Percentiles rank a stretch among this genome's conserved stretches.
Conservation (phyloP, 2,329 filamentous ascomycete genomes). For the Boeremia exigua region DNA sequence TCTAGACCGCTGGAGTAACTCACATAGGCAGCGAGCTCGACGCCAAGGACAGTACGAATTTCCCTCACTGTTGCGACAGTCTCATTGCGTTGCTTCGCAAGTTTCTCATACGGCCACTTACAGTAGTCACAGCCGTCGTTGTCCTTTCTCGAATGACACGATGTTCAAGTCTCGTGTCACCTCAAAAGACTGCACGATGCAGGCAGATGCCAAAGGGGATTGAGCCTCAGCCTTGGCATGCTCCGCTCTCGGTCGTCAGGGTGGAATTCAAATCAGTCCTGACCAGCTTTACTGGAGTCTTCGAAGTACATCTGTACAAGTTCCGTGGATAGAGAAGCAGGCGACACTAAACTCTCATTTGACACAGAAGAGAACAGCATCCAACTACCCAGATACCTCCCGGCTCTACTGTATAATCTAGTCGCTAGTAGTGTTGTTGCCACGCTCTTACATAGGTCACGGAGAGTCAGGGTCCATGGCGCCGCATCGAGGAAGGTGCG, state of each 20-base stretch:
- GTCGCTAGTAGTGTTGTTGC: too few species aligned
- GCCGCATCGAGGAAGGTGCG: constrained; percentile 21
- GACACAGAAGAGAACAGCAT: too few species aligned
- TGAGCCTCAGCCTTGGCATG: constrained; percentile 15
- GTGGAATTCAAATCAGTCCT: too few species aligned
- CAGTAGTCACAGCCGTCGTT: constrained; percentile 1
- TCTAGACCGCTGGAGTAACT: not conserved
- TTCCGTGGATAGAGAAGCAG: too few species aligned
- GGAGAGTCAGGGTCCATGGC: constrained; percentile 15
- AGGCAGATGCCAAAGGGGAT: constrained; percentile 19
- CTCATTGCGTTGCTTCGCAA: constrained; percentile 4
- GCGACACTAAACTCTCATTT: too few species aligned
- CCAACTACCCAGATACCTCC: too few species aligned
- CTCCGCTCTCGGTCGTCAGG: too few species aligned
- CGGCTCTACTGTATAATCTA: too few species aligned
- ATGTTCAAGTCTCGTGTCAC: not conserved
- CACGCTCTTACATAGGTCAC: too few species aligned
- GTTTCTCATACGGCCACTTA: not conserved
- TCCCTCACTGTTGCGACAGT: constrained; percentile 6
- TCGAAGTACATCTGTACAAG: too few species aligned
- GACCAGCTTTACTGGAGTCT: too few species aligned
- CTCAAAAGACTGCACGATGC: constrained; percentile 9
- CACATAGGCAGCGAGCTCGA: not conserved
- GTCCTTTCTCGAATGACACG: not conserved
- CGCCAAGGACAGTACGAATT: not conserved